A percentile compares a stretch with the other conserved stretches of the same genome.
These are phyloP conservation scores for Aspergillus terreus DNA, from an alignment of 2,329 filamentous ascomycete species.

Conservation along the genomic window DNA sequence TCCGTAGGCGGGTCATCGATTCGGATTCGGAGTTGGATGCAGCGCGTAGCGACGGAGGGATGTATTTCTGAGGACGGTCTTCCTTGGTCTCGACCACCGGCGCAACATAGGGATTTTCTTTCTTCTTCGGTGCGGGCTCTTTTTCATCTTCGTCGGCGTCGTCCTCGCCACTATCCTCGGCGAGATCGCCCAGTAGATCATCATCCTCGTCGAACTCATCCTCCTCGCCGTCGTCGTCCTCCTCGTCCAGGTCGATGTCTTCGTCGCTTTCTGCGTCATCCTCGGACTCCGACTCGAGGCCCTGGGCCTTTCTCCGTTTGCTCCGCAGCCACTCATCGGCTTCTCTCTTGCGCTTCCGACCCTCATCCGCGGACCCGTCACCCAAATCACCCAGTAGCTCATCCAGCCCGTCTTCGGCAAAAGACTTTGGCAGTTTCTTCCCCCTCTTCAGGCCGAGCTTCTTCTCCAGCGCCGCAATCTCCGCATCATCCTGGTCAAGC, in stretches of 20 bases:
- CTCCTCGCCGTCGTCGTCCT: slow-evolving; percentile 29
- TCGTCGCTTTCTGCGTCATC: slow-evolving; percentile 30
- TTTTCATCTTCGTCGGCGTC: slow-evolving; percentile 39
- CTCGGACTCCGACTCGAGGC: slow-evolving; percentile 20
- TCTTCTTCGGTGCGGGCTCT: slow-evolving; percentile 41
- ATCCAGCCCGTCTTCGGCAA: slow-evolving; percentile 78
- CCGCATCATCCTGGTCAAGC: slow-evolving; percentile 76
- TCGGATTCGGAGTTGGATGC: slow-evolving; percentile 63
- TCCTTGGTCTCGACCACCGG: slow-evolving; percentile 51
- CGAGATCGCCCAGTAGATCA: slow-evolving; percentile 22
- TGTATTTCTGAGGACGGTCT: slow-evolving; percentile 64
- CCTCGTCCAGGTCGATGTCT: slow-evolving; percentile 23
- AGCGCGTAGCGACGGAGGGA: slow-evolving; percentile 78
- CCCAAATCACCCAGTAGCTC: slow-evolving; percentile 70
- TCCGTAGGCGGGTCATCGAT: slow-evolving; percentile 63
- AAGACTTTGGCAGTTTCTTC: slow-evolving; percentile 68
- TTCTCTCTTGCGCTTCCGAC: slow-evolving; percentile 58
- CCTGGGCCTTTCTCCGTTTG: slow-evolving; percentile 54
- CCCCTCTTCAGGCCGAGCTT: slow-evolving; percentile 78
- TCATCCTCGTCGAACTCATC: slow-evolving; percentile 28
- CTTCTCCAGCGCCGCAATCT: slow-evolving; percentile 83
- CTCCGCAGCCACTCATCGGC: slow-evolving; percentile 57
- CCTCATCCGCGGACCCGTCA: slow-evolving; percentile 49
- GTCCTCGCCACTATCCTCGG: slow-evolving; percentile 24
- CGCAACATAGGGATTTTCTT: slow-evolving; percentile 87